Evolutionary conservation across 2,329 filamentous ascomycete species (phyloP).

Genomic region (Fusarium virguliforme): DNA sequence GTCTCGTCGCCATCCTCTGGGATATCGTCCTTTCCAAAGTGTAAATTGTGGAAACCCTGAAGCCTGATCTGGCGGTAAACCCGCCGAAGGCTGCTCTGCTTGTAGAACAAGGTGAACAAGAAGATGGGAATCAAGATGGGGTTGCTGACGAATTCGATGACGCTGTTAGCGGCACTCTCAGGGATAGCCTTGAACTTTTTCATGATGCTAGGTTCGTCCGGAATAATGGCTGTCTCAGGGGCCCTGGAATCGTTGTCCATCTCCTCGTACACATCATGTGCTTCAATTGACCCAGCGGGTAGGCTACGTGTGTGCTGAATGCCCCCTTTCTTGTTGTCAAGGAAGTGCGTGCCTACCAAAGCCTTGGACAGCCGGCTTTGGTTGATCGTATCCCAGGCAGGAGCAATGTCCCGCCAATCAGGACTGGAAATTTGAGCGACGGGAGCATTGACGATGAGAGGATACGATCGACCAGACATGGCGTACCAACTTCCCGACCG

Average conservation of each 20-base stretch:
- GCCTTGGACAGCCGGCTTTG: slow-evolving; percentile 70
- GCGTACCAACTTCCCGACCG: slow-evolving; percentile 93
- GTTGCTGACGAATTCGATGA: slow-evolving; percentile 71
- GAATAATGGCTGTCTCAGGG: slow-evolving; percentile 48
- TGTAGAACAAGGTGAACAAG: slow-evolving; percentile 60
- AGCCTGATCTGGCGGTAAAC: slow-evolving; percentile 56
- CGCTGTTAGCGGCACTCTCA: slow-evolving; percentile 64
- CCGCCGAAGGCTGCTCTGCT: slow-evolving; percentile 64
- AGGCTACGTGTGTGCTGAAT: slow-evolving; percentile 58
- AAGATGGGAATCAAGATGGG: slow-evolving; percentile 67
- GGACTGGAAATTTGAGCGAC: slow-evolving; percentile 62
- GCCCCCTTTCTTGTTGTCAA: slow-evolving; percentile 61
- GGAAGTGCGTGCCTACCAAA: slow-evolving; percentile 80
- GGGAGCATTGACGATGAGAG: slow-evolving; percentile 82
- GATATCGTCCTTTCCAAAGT: slow-evolving; percentile 11
- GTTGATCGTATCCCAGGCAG: slow-evolving; percentile 59
- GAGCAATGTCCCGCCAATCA: slow-evolving; percentile 65
- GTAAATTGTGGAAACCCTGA: slow-evolving; percentile 47
- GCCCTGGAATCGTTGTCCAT: slow-evolving; percentile 56
- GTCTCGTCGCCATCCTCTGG: slow-evolving; percentile 34
- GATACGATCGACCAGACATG: slow-evolving; percentile 88
- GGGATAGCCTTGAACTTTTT: slow-evolving; percentile 68
- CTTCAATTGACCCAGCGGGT: slow-evolving; percentile 55
- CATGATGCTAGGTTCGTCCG: slow-evolving; percentile 62
- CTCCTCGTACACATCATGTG: slow-evolving; percentile 50